A percentile compares a stretch with the other conserved stretches of the same genome.
phyloP scores from a whole-genome alignment of 1,139 yeast species.

The Geotrichum carabidarum region DNA sequence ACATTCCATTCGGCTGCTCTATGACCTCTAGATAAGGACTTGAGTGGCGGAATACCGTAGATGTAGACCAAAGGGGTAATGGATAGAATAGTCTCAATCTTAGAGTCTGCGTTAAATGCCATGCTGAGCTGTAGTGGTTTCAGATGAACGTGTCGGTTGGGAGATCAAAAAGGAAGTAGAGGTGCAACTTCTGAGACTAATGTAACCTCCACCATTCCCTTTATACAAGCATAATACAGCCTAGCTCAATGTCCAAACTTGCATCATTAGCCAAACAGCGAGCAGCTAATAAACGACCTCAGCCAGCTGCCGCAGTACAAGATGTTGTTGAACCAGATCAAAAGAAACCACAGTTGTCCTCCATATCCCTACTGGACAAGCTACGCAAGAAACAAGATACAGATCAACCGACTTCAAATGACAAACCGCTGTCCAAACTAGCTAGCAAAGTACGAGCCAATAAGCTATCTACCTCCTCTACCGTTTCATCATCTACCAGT shows the following conservation, averaged over 20 bases:
- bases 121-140: conserved; percentile 1
- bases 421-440: conserved; percentile 5
- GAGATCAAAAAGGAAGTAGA: background rate
- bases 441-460: conserved; percentile 7
- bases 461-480: background rate
- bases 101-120: background rate
- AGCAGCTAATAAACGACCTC: conserved; percentile 16
- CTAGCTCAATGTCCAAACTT: conserved; percentile 17
- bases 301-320: background rate
- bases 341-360: conserved; percentile 12
- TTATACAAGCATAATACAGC: background rate
- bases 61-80: conserved; percentile 25
- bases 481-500: background rate
- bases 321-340: conserved; percentile 8
- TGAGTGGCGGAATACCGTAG: conserved; percentile 38
- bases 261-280: conserved; percentile 18
- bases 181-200: background rate
- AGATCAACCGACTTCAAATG: background rate
- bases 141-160: background rate
- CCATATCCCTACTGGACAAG: conserved; percentile 13
- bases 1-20: conserved; percentile 38
- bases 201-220: background rate
- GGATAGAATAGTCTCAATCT: conserved; percentile 20
- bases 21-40: conserved; percentile 27
- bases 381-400: conserved; percentile 9